phyloP scores from a whole-genome alignment of 73 alveolate species.

The Tetrahymena malaccensis region DNA sequence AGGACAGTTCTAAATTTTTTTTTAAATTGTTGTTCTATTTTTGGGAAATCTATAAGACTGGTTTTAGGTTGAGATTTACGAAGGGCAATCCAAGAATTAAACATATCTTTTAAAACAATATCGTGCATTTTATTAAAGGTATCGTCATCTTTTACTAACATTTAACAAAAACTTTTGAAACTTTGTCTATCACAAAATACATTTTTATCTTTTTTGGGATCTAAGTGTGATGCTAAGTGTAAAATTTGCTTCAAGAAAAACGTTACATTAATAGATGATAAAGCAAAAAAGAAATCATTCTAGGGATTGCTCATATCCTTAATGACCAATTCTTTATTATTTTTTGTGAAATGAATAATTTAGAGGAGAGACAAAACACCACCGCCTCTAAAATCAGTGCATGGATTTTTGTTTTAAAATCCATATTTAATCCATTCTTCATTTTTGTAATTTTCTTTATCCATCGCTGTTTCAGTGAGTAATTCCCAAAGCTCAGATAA shows the following conservation, averaged over 20 bases:
- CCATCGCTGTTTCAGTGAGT: conserved; percentile 9
- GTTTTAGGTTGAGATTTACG: not conserved
- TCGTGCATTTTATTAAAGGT: not conserved
- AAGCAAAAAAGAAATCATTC: conserved; percentile 37
- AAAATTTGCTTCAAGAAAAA: conserved; percentile 16
- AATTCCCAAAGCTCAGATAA: not conserved
- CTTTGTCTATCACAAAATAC: not conserved
- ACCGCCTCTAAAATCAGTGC: conserved; percentile 75
- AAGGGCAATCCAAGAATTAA: not conserved
- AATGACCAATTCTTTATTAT: conserved; percentile 39
- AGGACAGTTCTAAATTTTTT: not conserved
- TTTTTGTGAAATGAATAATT: conserved; percentile 46
- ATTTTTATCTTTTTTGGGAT: conserved; percentile 6
- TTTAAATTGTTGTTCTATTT: not conserved
- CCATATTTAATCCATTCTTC: conserved; percentile 63
- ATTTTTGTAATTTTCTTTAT: conserved; percentile 5
- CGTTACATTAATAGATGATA: conserved; percentile 36
- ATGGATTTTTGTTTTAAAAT: conserved; percentile 57
- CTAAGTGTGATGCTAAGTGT: conserved; percentile 12
- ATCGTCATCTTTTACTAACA: not conserved
- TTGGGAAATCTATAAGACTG: not conserved
- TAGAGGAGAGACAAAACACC: conserved; percentile 57
- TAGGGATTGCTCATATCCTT: conserved; percentile 46
- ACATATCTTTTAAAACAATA: not conserved
- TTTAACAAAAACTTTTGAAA: not conserved